Percentiles rank a stretch among this genome's conserved stretches.
Evolutionary conservation across 2,329 filamentous ascomycete genomes (phyloP).

Genomic region (Diaporthe vaccinii): DNA sequence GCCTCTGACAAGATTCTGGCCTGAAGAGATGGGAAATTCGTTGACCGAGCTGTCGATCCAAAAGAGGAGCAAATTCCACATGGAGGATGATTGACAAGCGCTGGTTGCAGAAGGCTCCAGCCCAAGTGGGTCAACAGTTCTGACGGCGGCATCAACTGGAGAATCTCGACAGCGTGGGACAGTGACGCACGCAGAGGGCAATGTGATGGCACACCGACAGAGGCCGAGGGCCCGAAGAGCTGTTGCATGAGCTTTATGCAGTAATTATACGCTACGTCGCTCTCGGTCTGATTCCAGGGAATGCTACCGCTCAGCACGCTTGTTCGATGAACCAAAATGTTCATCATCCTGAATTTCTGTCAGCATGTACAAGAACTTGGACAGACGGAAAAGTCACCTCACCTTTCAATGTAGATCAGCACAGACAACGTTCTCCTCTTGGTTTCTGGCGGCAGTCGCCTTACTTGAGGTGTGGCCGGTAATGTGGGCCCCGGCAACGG

Average conservation of each 20-base stretch:
- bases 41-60: slow-evolving; percentile 1
- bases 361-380: background rate
- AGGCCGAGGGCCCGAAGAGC: background rate
- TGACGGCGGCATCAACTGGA: slow-evolving; percentile 31
- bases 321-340: slow-evolving; percentile 22
- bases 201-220: background rate
- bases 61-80: slow-evolving; percentile 32
- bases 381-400: background rate
- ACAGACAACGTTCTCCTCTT: slow-evolving; percentile 30
- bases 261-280: slow-evolving; percentile 25
- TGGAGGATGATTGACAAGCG: slow-evolving; percentile 6
- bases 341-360: slow-evolving; percentile 11
- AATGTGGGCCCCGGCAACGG: slow-evolving; percentile 8
- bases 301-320: slow-evolving; percentile 30
- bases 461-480: background rate
- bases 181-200: slow-evolving; percentile 17
- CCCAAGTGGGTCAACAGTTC: slow-evolving; percentile 25
- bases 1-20: slow-evolving; percentile 28
- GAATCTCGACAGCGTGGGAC: slow-evolving; percentile 13
- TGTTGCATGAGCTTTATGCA: slow-evolving; percentile 33
- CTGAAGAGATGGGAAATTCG: slow-evolving; percentile 11
- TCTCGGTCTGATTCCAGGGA: slow-evolving; percentile 18
- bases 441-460: slow-evolving; percentile 7
- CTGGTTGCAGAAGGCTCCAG: slow-evolving; percentile 30
- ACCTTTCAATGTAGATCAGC: slow-evolving; percentile 29